Conservation (phyloP, 805 yeast genomes). For the Kluyveromyces aestuarii region DNA sequence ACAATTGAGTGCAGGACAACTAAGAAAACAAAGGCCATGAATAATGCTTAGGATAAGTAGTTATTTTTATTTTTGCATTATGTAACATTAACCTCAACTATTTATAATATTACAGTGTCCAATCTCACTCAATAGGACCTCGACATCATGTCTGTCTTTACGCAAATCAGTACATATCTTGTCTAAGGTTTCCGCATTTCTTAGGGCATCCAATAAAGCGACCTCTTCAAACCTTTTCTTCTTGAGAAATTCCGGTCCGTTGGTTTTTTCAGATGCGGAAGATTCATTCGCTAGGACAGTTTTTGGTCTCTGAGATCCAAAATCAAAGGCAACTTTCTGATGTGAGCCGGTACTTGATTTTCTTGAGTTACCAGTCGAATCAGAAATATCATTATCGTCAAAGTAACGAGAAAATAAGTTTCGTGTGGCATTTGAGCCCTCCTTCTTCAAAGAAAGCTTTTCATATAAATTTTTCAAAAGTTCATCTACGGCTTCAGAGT, state of each 20-base stretch:
- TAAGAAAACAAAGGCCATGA: background rate
- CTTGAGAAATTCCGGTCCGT: slow-evolving; percentile 26
- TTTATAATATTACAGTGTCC: slow-evolving; percentile 45
- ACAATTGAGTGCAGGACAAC: background rate
- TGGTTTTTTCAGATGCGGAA: slow-evolving; percentile 7
- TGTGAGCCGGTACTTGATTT: slow-evolving; percentile 1
- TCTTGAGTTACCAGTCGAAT: background rate
- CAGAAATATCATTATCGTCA: background rate
- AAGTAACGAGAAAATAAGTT: background rate
- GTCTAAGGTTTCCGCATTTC: slow-evolving; percentile 49
- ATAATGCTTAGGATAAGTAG: background rate
- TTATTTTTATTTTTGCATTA: background rate
- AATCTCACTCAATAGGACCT: slow-evolving; percentile 35
- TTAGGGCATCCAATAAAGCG: slow-evolving; percentile 36
- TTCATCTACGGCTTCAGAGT: slow-evolving; percentile 22
- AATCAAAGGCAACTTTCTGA: slow-evolving; percentile 20
- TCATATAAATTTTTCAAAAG: slow-evolving; percentile 21
- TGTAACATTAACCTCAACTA: slow-evolving; percentile 13
- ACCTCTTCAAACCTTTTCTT: slow-evolving; percentile 9
- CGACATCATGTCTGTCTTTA: slow-evolving; percentile 47
- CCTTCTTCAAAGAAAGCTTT: slow-evolving; percentile 14
- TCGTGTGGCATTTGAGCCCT: background rate
- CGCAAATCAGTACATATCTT: slow-evolving; percentile 62
- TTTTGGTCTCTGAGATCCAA: slow-evolving; percentile 6
- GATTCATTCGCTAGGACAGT: slow-evolving; percentile 4